These are phyloP conservation scores for Pseudotsuga menziesii DNA, from an alignment of 75 land plant species.

Conservation along the genomic window DNA sequence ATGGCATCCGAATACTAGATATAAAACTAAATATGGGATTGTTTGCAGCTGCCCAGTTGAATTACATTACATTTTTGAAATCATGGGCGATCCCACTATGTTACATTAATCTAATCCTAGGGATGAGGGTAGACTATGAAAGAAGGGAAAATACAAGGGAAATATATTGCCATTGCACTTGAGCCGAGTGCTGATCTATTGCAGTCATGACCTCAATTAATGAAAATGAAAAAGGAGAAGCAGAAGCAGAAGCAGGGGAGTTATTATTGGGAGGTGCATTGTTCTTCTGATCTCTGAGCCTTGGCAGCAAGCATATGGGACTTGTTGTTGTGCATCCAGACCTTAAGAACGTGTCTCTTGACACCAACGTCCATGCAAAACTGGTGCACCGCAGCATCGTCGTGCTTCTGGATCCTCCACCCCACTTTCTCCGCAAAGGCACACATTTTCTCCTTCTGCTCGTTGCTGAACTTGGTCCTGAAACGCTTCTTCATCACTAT, in stretches of 20 bases:
- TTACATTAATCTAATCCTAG: neutral
- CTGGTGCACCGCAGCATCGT: conserved; percentile 42
- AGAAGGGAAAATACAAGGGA: neutral
- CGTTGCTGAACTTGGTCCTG: conserved; percentile 37
- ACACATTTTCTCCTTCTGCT: conserved; percentile 49
- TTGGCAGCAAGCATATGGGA: neutral
- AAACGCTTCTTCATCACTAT: conserved; percentile 29
- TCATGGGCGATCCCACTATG: neutral
- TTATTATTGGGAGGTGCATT: conserved; percentile 9
- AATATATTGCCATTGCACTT: neutral
- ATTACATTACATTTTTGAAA: neutral
- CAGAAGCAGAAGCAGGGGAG: neutral
- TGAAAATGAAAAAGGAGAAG: neutral
- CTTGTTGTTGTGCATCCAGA: conserved; percentile 54
- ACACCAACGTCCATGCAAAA: conserved; percentile 28
- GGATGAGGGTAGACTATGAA: no score
- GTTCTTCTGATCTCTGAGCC: conserved; percentile 4
- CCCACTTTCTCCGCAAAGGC: conserved; percentile 42
- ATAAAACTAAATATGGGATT: no score
- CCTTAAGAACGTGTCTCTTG: conserved; percentile 43
- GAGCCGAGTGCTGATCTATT: neutral
- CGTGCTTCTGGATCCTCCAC: conserved; percentile 47
- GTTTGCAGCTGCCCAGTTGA: neutral
- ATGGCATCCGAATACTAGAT: no score
- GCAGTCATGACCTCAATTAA: neutral